phyloP scores from a whole-genome alignment of 2,329 filamentous ascomycete genomes.

The Pleoardoris graminearum region DNA sequence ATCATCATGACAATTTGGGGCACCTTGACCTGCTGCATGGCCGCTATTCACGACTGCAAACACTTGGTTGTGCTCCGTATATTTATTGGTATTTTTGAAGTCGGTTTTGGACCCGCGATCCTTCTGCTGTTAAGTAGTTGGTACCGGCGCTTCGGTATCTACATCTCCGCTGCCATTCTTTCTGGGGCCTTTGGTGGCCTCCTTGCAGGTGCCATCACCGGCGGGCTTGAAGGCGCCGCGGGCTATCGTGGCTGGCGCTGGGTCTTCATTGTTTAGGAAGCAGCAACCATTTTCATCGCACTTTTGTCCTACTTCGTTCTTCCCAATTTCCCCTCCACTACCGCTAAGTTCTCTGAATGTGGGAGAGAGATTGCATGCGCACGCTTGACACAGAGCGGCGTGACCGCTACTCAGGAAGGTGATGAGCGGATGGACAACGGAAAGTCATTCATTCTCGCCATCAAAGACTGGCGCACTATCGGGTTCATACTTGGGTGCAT shows the following conservation, averaged over 20 bases:
- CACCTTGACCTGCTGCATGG: conserved; percentile 55
- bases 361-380: conserved; percentile 51
- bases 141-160: conserved; percentile 63
- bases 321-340: conserved; percentile 55
- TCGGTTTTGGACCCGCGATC: conserved; percentile 60
- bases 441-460: conserved; percentile 45
- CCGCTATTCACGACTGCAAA: conserved; percentile 51
- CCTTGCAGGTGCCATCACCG: conserved; percentile 54
- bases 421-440: conserved; percentile 41
- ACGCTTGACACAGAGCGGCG: conserved; percentile 51
- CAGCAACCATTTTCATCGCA: conserved; percentile 52
- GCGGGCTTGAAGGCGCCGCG: conserved; percentile 50
- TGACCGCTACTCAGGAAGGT: conserved; percentile 39
- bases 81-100: conserved; percentile 60
- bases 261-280: conserved; percentile 53
- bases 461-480: conserved; percentile 54
- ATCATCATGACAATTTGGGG: conserved; percentile 61
- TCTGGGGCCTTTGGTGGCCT: conserved; percentile 60
- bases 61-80: conserved; percentile 58
- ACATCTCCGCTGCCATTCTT: conserved; percentile 61
- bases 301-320: conserved; percentile 52
- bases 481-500: conserved; percentile 56
- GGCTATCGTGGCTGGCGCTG: conserved; percentile 58
- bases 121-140: conserved; percentile 60
- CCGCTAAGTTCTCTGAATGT: conserved; percentile 47